phyloP scores from a whole-genome alignment of 768 basidiomycete genomes.

The Phaeolepiota aurea region DNA sequence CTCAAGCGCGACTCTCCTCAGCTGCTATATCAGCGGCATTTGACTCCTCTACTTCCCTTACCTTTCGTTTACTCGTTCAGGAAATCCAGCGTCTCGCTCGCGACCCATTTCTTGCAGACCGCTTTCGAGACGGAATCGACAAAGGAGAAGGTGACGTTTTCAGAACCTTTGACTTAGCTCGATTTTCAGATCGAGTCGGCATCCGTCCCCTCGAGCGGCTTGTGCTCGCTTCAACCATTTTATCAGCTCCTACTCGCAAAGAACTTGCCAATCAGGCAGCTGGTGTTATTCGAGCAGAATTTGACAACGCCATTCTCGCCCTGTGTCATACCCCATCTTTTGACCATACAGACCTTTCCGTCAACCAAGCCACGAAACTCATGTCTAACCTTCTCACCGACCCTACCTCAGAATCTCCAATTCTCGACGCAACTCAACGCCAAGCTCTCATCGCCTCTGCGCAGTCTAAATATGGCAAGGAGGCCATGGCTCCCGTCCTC shows the following conservation, averaged over 20 bases:
- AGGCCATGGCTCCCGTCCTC: slow-evolving; percentile 65
- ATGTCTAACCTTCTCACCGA: slow-evolving; percentile 76
- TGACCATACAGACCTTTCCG: slow-evolving; percentile 72
- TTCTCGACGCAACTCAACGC: slow-evolving; percentile 65
- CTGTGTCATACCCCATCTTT: slow-evolving; percentile 76
- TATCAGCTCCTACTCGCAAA: slow-evolving; percentile 47
- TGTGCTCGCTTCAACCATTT: slow-evolving; percentile 67
- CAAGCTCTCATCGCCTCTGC: slow-evolving; percentile 68
- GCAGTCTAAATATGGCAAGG: slow-evolving; percentile 74
- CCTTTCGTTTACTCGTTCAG: slow-evolving; percentile 79
- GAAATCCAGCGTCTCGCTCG: slow-evolving; percentile 85
- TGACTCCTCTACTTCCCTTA: slow-evolving; percentile 70
- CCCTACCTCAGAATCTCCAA: slow-evolving; percentile 56
- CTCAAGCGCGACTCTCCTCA: slow-evolving; percentile 61
- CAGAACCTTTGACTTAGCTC: slow-evolving; percentile 73
- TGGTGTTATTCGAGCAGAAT: slow-evolving; percentile 64
- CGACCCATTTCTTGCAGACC: slow-evolving; percentile 84
- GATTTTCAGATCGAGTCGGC: slow-evolving; percentile 77
- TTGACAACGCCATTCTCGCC: slow-evolving; percentile 69
- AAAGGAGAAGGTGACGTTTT: slow-evolving; percentile 81
- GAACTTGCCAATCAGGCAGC: slow-evolving; percentile 59
- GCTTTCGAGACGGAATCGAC: slow-evolving; percentile 86
- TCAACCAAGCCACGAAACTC: slow-evolving; percentile 69
- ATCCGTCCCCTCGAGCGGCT: slow-evolving; percentile 74
- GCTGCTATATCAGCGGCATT: slow-evolving; percentile 53